These are phyloP conservation scores for Beauveria australis DNA, from an alignment of 2,329 filamentous ascomycete genomes.

Conservation along the genomic window DNA sequence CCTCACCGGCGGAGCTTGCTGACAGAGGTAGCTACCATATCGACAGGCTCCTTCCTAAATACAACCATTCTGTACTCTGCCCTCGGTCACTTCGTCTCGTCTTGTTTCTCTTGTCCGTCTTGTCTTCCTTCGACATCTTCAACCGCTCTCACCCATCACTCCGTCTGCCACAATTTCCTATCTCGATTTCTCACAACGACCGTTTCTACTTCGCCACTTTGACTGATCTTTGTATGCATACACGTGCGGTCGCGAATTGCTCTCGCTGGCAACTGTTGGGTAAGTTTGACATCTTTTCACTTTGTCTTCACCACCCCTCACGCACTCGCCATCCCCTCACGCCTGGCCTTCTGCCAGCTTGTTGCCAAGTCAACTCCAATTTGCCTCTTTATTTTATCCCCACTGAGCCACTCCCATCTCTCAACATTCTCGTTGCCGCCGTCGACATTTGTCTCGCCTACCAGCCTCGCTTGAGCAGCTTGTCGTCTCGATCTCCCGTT, in stretches of 20 bases:
- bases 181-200: conserved; percentile 4
- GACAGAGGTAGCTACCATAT: not conserved
- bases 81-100: not conserved
- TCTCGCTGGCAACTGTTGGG: conserved; percentile 20
- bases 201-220: conserved; percentile 11
- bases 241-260: conserved; percentile 24
- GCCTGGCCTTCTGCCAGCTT: not conserved
- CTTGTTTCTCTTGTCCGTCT: not conserved
- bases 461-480: not conserved
- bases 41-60: not conserved
- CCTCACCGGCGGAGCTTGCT: not conserved
- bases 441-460: not conserved
- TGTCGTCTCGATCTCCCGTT: not conserved
- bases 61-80: not conserved
- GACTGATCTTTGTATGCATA: conserved; percentile 30
- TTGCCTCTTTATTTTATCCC: not conserved
- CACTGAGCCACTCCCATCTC: not conserved
- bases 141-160: conserved; percentile 2
- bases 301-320: conserved; percentile 5
- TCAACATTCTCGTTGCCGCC: not conserved
- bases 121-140: conserved; percentile 4
- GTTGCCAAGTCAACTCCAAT: not conserved
- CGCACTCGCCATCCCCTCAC: not conserved
- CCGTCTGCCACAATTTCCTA: conserved; percentile 7
- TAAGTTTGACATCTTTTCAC: conserved; percentile 7